phyloP scores from a whole-genome alignment of 768 basidiomycete genomes.

The Pleurotus citrinopileatus region DNA sequence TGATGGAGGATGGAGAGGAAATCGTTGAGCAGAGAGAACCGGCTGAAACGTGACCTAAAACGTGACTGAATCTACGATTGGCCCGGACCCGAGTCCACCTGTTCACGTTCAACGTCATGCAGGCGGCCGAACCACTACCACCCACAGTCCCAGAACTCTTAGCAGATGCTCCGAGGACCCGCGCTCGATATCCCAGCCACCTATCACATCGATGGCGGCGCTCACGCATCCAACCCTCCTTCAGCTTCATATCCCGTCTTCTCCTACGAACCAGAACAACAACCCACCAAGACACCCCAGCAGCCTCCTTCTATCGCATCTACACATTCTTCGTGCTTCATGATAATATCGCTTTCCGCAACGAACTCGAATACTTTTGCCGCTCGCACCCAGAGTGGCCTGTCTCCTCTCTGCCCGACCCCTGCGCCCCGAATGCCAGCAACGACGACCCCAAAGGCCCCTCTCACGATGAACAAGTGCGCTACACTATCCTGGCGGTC shows the following conservation, averaged over 20 bases:
- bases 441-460: neutral
- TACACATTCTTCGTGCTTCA: slow-evolving; percentile 27
- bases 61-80: too few relatives aligned
- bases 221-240: neutral
- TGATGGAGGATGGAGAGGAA: too few relatives aligned
- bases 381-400: slow-evolving; percentile 17
- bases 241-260: neutral
- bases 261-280: slow-evolving; percentile 14
- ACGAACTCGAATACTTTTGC: slow-evolving; percentile 32
- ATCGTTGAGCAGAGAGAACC: too few relatives aligned
- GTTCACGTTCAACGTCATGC: too few relatives aligned
- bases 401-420: slow-evolving; percentile 17
- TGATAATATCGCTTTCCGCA: slow-evolving; percentile 23
- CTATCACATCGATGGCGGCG: neutral
- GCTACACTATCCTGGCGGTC: slow-evolving; percentile 24
- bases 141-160: neutral
- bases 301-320: slow-evolving; percentile 31
- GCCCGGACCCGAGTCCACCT: too few relatives aligned
- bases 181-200: neutral
- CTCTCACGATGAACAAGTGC: slow-evolving; percentile 15
- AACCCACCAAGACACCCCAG: slow-evolving; percentile 1
- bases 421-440: slow-evolving; percentile 11
- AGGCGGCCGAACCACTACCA: slow-evolving; percentile 2
- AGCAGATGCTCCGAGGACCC: neutral
- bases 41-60: too few relatives aligned